Percentiles rank a stretch among this genome's conserved stretches.
These are phyloP conservation scores for Verticillium dahliae DNA, from an alignment of 2,329 filamentous ascomycete genomes.

Conservation along the genomic window DNA sequence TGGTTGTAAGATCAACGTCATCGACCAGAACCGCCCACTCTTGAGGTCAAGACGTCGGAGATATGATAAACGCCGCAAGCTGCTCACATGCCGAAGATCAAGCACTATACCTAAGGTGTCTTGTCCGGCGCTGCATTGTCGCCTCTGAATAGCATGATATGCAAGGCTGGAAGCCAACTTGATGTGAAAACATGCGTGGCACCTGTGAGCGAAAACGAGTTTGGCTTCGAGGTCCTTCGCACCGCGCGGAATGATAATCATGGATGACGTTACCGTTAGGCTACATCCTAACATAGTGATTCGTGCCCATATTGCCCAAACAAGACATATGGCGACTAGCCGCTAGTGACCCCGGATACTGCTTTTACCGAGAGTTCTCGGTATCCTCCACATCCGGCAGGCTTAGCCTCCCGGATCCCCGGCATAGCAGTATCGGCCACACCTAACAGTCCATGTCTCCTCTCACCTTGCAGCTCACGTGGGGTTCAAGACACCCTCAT, in stretches of 20 bases:
- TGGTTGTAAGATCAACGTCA: not conserved
- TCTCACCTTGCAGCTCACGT: not conserved
- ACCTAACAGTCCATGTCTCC: not conserved
- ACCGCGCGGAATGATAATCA: not conserved
- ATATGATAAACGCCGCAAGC: not conserved
- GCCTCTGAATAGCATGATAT: not conserved
- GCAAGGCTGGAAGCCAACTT: not conserved
- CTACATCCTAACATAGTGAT: not conserved
- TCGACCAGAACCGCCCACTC: not conserved
- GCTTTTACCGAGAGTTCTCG: not conserved
- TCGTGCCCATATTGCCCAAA: not conserved
- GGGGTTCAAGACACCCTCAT: not conserved
- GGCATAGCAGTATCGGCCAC: not conserved
- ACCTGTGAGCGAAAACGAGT: no score
- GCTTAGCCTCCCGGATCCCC: not conserved
- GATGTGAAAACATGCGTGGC: no score
- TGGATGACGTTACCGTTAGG: not conserved
- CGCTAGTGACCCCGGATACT: not conserved
- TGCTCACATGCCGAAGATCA: not conserved
- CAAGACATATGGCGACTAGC: not conserved
- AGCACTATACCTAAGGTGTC: no score
- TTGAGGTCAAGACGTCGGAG: not conserved
- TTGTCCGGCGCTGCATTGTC: no score
- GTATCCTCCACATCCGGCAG: not conserved
- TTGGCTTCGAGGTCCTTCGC: no score